A percentile compares a stretch with the other conserved stretches of the same genome.
These are phyloP conservation scores for Berkeleyomyces basicola DNA, from an alignment of 2,329 filamentous ascomycete genomes.

Conservation along the genomic window DNA sequence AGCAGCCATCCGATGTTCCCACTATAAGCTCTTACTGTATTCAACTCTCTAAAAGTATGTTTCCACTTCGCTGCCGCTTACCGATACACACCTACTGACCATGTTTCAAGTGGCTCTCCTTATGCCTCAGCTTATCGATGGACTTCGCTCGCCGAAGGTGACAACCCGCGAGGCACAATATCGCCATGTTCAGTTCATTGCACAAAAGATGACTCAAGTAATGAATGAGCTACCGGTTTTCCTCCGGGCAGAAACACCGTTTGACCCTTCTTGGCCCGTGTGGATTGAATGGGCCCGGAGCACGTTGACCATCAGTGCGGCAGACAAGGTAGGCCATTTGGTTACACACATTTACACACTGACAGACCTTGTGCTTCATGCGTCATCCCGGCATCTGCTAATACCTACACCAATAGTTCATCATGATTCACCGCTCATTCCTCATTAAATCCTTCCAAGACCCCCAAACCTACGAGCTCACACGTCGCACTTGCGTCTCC, in stretches of 20 bases:
- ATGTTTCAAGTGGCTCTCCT: slow-evolving; percentile 8
- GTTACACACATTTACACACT: not conserved
- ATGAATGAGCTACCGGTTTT: slow-evolving; percentile 7
- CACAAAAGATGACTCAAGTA: slow-evolving; percentile 4
- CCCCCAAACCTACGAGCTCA: slow-evolving; percentile 8
- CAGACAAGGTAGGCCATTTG: slow-evolving; percentile 9
- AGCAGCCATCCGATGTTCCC: slow-evolving; percentile 5
- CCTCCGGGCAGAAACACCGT: not conserved
- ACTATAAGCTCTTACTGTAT: slow-evolving; percentile 13
- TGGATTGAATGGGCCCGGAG: slow-evolving; percentile 13
- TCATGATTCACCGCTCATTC: slow-evolving; percentile 13
- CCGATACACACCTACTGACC: not conserved
- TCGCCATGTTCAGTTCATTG: slow-evolving; percentile 4
- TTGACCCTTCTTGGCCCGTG: slow-evolving; percentile 7
- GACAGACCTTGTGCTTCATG: no score
- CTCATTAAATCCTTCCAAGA: slow-evolving; percentile 12
- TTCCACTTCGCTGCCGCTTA: not conserved
- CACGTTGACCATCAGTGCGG: slow-evolving; percentile 11
- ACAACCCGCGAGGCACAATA: slow-evolving; percentile 10
- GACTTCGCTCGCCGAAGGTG: slow-evolving; percentile 5
- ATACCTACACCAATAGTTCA: slow-evolving; percentile 2
- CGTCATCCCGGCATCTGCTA: not conserved
- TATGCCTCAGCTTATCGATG: slow-evolving; percentile 11
- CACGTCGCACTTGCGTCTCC: slow-evolving; percentile 10
- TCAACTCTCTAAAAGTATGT: slow-evolving; percentile 11